A percentile compares a stretch with the other conserved stretches of the same genome.
These are phyloP conservation scores for Ganoderma sp. DNA, from an alignment of 1,284 basidiomycete genomes.

Conservation along the genomic window DNA sequence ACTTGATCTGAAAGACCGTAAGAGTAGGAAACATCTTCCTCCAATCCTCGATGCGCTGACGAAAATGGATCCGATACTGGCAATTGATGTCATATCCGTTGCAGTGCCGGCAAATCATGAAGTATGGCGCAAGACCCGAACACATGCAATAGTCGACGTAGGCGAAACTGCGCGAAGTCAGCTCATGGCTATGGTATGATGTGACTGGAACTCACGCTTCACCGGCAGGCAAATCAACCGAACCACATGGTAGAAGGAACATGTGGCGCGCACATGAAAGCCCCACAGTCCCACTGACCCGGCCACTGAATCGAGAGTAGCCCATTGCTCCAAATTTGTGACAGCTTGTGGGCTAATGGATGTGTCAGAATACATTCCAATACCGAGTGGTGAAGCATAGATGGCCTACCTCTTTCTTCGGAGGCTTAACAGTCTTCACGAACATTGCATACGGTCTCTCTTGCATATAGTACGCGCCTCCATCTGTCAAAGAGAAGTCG, in stretches of 20 bases:
- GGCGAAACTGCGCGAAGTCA: not conserved
- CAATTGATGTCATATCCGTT: constrained; percentile 20
- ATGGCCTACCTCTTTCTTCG: not conserved
- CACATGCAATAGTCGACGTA: constrained; percentile 2
- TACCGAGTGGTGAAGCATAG: too few species aligned
- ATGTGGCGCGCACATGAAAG: constrained; percentile 2
- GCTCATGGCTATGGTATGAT: too few species aligned
- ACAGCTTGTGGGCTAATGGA: not conserved
- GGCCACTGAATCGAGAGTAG: not conserved
- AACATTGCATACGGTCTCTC: not conserved
- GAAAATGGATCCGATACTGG: constrained; percentile 13
- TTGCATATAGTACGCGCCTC: not conserved
- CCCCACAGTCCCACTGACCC: not conserved
- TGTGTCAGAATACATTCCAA: not conserved
- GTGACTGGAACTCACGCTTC: constrained; percentile 1
- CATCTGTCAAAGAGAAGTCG: not conserved
- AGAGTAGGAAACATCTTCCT: not conserved
- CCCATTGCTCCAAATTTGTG: constrained; percentile 16
- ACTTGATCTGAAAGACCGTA: not conserved
- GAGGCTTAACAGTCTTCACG: not conserved
- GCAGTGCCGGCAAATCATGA: not conserved
- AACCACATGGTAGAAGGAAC: not conserved
- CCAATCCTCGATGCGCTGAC: not conserved
- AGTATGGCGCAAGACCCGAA: not conserved
- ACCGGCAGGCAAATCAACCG: not conserved